Base-by-base conservation (phyloP, 345 rosid species). In the Reutealis trisperma region DNA sequence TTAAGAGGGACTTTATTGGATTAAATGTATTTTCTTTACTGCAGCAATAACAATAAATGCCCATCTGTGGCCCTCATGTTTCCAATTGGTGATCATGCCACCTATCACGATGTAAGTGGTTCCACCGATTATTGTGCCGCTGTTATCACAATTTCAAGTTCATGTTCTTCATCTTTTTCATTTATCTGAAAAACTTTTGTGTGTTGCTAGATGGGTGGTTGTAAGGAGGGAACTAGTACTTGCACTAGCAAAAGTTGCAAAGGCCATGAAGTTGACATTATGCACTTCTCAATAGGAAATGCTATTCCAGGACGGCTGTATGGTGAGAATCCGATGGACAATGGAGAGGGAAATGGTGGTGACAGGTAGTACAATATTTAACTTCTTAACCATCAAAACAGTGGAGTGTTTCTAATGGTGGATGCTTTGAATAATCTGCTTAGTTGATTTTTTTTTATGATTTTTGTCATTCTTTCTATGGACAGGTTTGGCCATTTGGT, bases 291-390 rank as follows among this genome's bases (percentile, higher is more conserved):
- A 16, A 89, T 91, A 66, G 99, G 99, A 85, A 90, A 86, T 79
- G 98, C 99, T 80, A 91, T 96, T 78, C 99, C 99, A 2, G 98
- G 99, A 74, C 90, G 98, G 45, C 94, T 96, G 13, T 96, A 96
- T 70, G 99, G 99, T 70, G 93, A 94, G 75, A 93, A 96, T 75
- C 92, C 85, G 24, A 71, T 89, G 70, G 99, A 93, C 81, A 90
- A 91, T 71, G 7, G 85, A 51, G 88, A 90, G 74, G 99, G 98
- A 83, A 88, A 89, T 80, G 99, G 99, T 45, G 94, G 94, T 78
- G 99, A 96, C 88, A 91, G 98, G 99, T 95, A 76, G 77, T 66
- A 73, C 51, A 63, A 59, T 41, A 18, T 65, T 47, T 24, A 52
- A 77, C 25, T 55, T 65, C 52, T 79, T 73, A 44, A 73, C 42